Conservation (phyloP, 805 yeast genomes). For the Sungouiozyma ichnusensis region DNA sequence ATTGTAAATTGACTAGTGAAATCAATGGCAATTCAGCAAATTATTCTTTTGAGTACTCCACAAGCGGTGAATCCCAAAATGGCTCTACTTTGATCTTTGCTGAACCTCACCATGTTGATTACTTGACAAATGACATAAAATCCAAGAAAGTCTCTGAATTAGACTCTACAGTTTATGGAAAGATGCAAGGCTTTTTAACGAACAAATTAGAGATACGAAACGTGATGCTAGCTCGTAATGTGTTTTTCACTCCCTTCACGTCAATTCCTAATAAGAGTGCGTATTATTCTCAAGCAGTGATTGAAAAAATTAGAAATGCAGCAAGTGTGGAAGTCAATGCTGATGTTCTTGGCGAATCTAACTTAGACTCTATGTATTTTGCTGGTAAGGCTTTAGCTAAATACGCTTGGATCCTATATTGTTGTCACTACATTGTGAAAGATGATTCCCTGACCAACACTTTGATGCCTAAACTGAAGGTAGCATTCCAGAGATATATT, state of each 20-base stretch:
- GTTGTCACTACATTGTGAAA: constrained; percentile 52
- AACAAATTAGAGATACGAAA: constrained; percentile 29
- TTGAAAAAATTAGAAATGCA: constrained; percentile 26
- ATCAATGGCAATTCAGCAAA: constrained; percentile 28
- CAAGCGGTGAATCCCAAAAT: constrained; percentile 30
- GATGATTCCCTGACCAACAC: constrained; percentile 42
- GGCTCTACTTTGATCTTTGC: constrained; percentile 41
- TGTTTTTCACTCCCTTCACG: constrained; percentile 39
- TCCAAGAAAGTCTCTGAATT: constrained; percentile 15
- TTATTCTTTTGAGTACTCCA: constrained; percentile 36
- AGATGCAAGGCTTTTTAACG: constrained; percentile 37
- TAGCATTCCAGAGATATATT: constrained; percentile 61
- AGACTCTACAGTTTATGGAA: constrained; percentile 43
- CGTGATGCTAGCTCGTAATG: background rate
- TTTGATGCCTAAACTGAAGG: constrained; percentile 48
- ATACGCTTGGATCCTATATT: constrained; percentile 77
- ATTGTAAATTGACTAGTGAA: constrained; percentile 35
- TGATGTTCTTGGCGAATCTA: constrained; percentile 30
- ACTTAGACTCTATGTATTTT: constrained; percentile 76
- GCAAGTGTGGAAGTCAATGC: constrained; percentile 30
- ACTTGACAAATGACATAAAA: constrained; percentile 29
- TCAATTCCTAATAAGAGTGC: constrained; percentile 23
- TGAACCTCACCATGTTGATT: constrained; percentile 52
- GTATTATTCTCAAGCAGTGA: constrained; percentile 23
- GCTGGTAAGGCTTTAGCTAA: constrained; percentile 84